phyloP scores from a whole-genome alignment of 2,329 filamentous ascomycete genomes.

The Westerdykella aurantiaca region DNA sequence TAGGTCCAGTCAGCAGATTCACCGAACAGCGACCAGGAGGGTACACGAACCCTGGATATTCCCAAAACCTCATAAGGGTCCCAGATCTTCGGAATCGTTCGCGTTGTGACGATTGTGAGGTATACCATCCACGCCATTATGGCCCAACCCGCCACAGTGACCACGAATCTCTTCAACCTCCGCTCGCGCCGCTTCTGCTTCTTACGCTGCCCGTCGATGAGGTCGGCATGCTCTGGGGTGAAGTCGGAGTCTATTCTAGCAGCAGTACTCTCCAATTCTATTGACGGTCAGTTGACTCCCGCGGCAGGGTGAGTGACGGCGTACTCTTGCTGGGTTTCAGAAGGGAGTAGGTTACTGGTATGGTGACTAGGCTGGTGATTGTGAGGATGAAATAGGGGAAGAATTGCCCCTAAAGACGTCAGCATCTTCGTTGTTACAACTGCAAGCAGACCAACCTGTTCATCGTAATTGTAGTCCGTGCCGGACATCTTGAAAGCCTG shows the following conservation, averaged over 20 bases:
- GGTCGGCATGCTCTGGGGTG: constrained; percentile 72
- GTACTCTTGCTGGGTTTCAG: constrained; percentile 68
- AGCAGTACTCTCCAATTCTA: constrained; percentile 70
- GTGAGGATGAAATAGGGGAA: constrained; percentile 99
- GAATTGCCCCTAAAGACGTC: constrained; percentile 68
- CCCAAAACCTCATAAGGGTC: constrained; percentile 95
- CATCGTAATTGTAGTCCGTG: constrained; percentile 97
- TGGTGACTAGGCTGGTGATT: constrained; percentile 76
- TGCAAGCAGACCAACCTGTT: constrained; percentile 56
- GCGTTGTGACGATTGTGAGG: constrained; percentile 74
- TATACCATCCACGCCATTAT: constrained; percentile 89
- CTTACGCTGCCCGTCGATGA: constrained; percentile 75
- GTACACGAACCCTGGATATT: constrained; percentile 63
- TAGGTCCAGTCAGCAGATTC: constrained; percentile 35
- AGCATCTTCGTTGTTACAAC: background rate
- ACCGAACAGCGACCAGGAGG: constrained; percentile 1
- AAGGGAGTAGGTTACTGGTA: constrained; percentile 84
- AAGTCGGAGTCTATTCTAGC: constrained; percentile 77
- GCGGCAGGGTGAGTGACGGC: constrained; percentile 8
- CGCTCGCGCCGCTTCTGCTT: constrained; percentile 87
- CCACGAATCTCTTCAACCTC: constrained; percentile 74
- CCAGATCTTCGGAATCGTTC: constrained; percentile 72
- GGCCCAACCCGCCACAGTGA: constrained; percentile 71
- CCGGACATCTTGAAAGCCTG: constrained; percentile 31
- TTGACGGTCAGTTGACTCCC: constrained; percentile 8